Evolutionary conservation across 164 flowering plant species (phyloP).

Genomic region (Liriodendron chinense): DNA sequence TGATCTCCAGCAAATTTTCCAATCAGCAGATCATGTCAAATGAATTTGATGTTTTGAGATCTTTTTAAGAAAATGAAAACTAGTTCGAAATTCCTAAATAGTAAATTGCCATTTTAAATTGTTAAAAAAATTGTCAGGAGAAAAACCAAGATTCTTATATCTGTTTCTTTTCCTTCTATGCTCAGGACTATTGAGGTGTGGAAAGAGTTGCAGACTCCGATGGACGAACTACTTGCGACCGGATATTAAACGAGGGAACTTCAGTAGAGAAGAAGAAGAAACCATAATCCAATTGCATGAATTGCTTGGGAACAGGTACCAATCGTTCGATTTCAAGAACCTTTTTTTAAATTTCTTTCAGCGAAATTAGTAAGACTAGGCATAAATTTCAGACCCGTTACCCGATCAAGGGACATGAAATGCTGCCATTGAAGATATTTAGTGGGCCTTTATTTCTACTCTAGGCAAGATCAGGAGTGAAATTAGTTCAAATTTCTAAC

Average conservation of each 20-base stretch:
- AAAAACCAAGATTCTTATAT: neutral
- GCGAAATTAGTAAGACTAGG: neutral
- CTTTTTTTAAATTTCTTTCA: too few relatives aligned
- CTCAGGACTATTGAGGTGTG: slow-evolving; percentile 38
- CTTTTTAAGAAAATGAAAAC: slow-evolving; percentile 37
- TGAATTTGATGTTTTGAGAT: slow-evolving; percentile 15
- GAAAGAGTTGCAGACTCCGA: slow-evolving; percentile 42
- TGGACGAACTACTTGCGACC: slow-evolving; percentile 46
- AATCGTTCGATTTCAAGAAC: neutral
- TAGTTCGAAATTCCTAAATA: slow-evolving; percentile 29
- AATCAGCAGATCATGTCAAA: neutral
- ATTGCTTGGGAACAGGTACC: slow-evolving; percentile 36
- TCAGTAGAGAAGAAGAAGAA: slow-evolving; percentile 33
- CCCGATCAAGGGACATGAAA: too few relatives aligned
- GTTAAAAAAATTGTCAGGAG: neutral
- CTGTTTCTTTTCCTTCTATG: neutral
- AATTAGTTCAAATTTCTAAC: slow-evolving; percentile 14
- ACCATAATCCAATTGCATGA: slow-evolving; percentile 35
- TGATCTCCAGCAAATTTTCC: neutral
- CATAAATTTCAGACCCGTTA: too few relatives aligned
- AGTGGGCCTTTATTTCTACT: neutral
- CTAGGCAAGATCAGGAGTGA: neutral
- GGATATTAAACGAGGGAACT: slow-evolving; percentile 37
- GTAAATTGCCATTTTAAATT: neutral
- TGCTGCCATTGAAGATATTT: too few relatives aligned